A percentile compares a stretch with the other conserved stretches of the same genome.
Conservation (phyloP, 306 rosid species). For the Benincasa hispida region DNA sequence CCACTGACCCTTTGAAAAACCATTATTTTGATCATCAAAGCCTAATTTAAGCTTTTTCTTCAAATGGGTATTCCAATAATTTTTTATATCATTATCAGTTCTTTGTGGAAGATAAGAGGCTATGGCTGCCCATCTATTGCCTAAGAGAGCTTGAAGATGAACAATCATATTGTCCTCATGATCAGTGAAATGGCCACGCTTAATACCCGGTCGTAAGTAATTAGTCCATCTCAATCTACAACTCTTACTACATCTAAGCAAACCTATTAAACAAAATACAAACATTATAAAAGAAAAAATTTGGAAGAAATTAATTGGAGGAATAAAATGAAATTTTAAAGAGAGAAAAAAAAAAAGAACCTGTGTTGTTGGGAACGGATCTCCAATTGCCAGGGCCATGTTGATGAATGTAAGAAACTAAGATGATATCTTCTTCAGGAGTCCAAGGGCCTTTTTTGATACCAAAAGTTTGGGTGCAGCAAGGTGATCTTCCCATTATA, state of each 20-base stretch:
- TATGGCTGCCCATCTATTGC: slow-evolving; percentile 59
- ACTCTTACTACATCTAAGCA: slow-evolving; percentile 88
- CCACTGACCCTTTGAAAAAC: slow-evolving; percentile 67
- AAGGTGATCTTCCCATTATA: slow-evolving; percentile 83
- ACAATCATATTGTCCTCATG: slow-evolving; percentile 82
- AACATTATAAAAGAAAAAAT: neutral
- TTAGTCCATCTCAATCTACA: slow-evolving; percentile 96
- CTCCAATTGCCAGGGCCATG: slow-evolving; percentile 96
- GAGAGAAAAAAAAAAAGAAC: neutral
- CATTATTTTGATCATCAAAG: neutral
- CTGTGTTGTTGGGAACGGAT: slow-evolving; percentile 73
- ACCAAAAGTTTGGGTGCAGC: slow-evolving; percentile 67
- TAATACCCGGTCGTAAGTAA: slow-evolving; percentile 84
- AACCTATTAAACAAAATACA: slow-evolving; percentile 22
- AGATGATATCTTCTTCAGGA: slow-evolving; percentile 83
- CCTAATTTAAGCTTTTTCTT: slow-evolving; percentile 22
- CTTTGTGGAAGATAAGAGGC: slow-evolving; percentile 41
- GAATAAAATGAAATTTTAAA: too few species aligned
- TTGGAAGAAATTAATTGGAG: too few species aligned
- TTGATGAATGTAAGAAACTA: slow-evolving; percentile 90
- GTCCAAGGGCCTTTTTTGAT: slow-evolving; percentile 99
- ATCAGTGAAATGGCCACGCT: slow-evolving; percentile 66
- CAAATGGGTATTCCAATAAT: slow-evolving; percentile 43
- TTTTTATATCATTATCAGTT: slow-evolving; percentile 38
- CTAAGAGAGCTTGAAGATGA: slow-evolving; percentile 90